Base-by-base conservation (phyloP, 2,329 filamentous ascomycete genomes). In the Trichocomaceae sp. region DNA sequence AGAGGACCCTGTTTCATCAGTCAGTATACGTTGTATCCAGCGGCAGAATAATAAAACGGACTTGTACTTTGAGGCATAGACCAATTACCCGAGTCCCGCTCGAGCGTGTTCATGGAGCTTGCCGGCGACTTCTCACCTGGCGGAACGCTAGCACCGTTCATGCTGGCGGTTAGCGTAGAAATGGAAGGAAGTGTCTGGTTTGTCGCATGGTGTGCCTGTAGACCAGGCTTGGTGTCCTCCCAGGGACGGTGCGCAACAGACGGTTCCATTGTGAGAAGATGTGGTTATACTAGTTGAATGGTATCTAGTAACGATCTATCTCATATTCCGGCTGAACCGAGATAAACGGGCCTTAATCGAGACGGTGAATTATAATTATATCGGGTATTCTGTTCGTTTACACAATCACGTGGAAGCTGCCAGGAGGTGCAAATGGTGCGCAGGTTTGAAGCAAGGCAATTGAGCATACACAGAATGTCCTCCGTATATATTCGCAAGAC, bases 51-150 rank as follows among this genome's bases (percentile, higher is more conserved):
- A 26, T 3, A 26, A n/a, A 65, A 52, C 74, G 65, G 69, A 81
- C 80, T 77, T 64, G 80, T 79, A 67, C 79, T 81, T 62, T 79
- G 79, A 57, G 79, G 77, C 62, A 81, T 78, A 52, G 79, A 81
- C 79, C 79, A 83, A 64, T 78, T 81, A 57, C 80, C 79, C 20
- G 80, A 83, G 64, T 82, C 80, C 57, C 80, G 77, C 63, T 79
- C 75, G 57, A 75, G 69, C 13, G 73, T 75, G 52, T 72, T 75
- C 58, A 75, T 61, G 5, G 73, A 75, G 8, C 69, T 62, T 19
- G 68, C 70, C 9, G 71, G 72, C 0, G 70, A 72, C 58, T 75
- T 75, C 56, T 77, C 74, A 1, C 70, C 62, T 2, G 68, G 58
- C 37, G 63, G 61, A 41, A 64, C 51, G 10, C 57, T 56, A 19